Evolutionary conservation across 176 grass and related monocot species (phyloP), one percentile per base, ranked within the genome.

Genomic region (Triticum aestivum): DNA sequence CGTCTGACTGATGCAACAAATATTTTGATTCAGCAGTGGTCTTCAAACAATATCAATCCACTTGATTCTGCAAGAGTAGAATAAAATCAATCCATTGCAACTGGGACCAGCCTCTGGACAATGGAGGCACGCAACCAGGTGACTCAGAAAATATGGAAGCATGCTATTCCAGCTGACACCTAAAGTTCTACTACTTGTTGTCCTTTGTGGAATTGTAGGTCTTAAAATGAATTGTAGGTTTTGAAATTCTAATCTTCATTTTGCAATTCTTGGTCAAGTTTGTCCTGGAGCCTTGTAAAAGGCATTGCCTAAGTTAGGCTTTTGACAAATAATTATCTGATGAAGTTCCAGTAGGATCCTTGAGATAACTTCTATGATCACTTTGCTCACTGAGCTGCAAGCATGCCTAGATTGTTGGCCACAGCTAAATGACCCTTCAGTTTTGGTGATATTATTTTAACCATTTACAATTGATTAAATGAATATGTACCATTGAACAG

Each of bases 91-190:
- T 77, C 11, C 24, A 9, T 61, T 83, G 23, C 61, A 83, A 2
- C 33, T 45, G 24, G 45, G 26, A 81, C 32, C 58, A 12, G 11
- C 5, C 7, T 51, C 9, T 58, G 33, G 3, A 2, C 6, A 67
- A 5, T 18, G 23, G 8, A 80, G 8, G 29, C 77, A 8, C 8
- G 2, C 20, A 59, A 49, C 8, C 18, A 27, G 20, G 61, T 15
- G 33, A 47, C 10, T 34, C 13, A 27, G 11, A 85, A 59, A 64
- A 17, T 6, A 63, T 41, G 4, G 15, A 78, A 82, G 61, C 61
- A 91, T 76, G 80, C 76, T 87, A 68, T 64, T 65, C 77, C 30
- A 82, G 41, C 58, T 82, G 78, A 39, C 20, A 38, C 33, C 18
- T 70, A 11, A 78, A 37, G 12, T 77, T 64, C 6, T 66, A 71